Evolutionary conservation across 2,329 filamentous ascomycete species (phyloP).

Genomic region (Penicillium palitans): DNA sequence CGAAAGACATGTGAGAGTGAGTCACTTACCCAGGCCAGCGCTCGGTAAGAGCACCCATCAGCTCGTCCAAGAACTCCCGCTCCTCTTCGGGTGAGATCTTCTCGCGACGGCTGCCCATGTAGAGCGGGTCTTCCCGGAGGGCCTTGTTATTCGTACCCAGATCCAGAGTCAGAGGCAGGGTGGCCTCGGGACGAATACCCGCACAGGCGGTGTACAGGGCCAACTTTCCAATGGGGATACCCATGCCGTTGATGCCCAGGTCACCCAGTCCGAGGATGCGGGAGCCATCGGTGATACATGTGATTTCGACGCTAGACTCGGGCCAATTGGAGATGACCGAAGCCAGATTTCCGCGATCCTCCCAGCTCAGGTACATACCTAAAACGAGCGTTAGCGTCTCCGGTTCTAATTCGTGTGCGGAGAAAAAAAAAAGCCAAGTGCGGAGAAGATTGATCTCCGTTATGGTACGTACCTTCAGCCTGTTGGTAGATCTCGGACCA

Average conservation of each 20-base stretch:
- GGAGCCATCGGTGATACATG: conserved; percentile 93
- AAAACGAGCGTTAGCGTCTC: conserved; percentile 22
- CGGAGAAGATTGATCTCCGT: neutral
- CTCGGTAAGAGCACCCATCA: conserved; percentile 88
- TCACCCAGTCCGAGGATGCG: conserved; percentile 90
- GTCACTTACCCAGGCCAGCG: conserved; percentile 63
- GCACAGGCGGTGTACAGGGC: conserved; percentile 93
- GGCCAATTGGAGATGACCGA: conserved; percentile 94
- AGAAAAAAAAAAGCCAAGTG: neutral
- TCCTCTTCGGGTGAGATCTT: conserved; percentile 77
- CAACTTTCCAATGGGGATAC: conserved; percentile 96
- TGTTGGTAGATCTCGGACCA: conserved; percentile 96
- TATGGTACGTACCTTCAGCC: conserved; percentile 68
- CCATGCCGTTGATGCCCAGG: conserved; percentile 94
- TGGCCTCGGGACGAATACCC: conserved; percentile 78
- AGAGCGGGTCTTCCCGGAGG: conserved; percentile 76
- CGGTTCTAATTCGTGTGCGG: conserved; percentile 26
- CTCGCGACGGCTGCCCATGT: conserved; percentile 83
- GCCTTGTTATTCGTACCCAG: conserved; percentile 64
- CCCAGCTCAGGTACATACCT: conserved; percentile 89
- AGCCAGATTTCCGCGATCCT: conserved; percentile 85
- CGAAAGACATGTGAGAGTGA: conserved; percentile 14
- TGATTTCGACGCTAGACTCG: conserved; percentile 85
- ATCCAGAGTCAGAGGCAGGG: conserved; percentile 63
- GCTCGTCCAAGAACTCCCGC: conserved; percentile 91